phyloP scores from a whole-genome alignment of 176 grass and related monocot species.

The Avena insularis region DNA sequence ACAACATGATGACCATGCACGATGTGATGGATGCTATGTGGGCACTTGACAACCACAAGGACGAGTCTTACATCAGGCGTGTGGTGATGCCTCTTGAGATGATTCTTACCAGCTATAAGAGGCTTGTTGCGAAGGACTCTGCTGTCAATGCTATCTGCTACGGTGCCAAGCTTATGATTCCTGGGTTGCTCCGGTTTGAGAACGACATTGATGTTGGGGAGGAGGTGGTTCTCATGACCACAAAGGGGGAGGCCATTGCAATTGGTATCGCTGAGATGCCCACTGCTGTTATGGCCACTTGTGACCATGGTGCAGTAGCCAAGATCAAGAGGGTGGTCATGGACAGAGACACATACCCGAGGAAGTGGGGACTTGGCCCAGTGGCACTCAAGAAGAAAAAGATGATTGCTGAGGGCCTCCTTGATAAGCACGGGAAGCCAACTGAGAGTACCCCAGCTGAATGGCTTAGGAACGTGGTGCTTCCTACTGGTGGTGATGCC shows the following conservation, averaged over 20 bases:
- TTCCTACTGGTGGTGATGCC: slow-evolving; percentile 79
- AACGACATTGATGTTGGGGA: slow-evolving; percentile 86
- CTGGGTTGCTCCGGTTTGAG: slow-evolving; percentile 84
- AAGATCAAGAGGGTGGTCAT: slow-evolving; percentile 95
- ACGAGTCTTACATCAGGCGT: slow-evolving; percentile 77
- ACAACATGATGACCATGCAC: slow-evolving; percentile 98
- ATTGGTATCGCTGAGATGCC: slow-evolving; percentile 96
- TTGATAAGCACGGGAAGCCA: slow-evolving; percentile 91
- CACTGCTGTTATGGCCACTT: slow-evolving; percentile 90
- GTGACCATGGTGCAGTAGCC: slow-evolving; percentile 78
- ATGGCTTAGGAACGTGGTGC: slow-evolving; percentile 74
- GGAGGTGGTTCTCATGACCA: slow-evolving; percentile 87
- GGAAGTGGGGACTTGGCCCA: slow-evolving; percentile 92
- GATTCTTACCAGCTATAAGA: slow-evolving; percentile 90
- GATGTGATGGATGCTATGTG: slow-evolving; percentile 88
- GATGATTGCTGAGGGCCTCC: slow-evolving; percentile 67
- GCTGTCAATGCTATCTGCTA: slow-evolving; percentile 96
- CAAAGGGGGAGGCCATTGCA: slow-evolving; percentile 88
- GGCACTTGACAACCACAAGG: slow-evolving; percentile 69
- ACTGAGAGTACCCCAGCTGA: slow-evolving; percentile 88
- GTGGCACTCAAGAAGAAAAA: slow-evolving; percentile 88
- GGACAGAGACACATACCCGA: slow-evolving; percentile 93
- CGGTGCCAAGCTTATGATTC: slow-evolving; percentile 94
- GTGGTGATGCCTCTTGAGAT: slow-evolving; percentile 86
- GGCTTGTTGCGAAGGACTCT: slow-evolving; percentile 89